A percentile compares a stretch with the other conserved stretches of the same genome.
Evolutionary conservation across 164 flowering plant species (phyloP).

Genomic region (Paratinospora sagittata): DNA sequence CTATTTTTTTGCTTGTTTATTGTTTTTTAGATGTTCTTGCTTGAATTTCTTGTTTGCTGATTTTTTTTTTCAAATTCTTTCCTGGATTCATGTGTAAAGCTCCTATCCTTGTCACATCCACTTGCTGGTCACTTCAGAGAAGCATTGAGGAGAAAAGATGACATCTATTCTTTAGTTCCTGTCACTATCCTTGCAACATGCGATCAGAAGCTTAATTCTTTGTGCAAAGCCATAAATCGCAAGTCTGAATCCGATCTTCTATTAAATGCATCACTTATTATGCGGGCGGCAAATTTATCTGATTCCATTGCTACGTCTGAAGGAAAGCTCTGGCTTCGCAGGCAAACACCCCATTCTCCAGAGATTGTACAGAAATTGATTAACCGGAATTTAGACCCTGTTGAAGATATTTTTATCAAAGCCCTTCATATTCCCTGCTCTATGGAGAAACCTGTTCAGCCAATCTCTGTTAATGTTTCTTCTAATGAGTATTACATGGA

Average conservation of each 20-base stretch:
- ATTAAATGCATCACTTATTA: constrained; percentile 38
- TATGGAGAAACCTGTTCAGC: constrained; percentile 41
- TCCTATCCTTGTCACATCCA: constrained; percentile 57
- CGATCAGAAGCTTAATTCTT: constrained; percentile 52
- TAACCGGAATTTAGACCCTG: constrained; percentile 18
- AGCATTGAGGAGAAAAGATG: constrained; percentile 50
- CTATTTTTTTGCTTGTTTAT: too few species aligned
- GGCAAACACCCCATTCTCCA: constrained; percentile 40
- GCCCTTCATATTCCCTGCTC: constrained; percentile 57
- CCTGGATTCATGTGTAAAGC: constrained; percentile 36
- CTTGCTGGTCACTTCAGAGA: constrained; percentile 76
- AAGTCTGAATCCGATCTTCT: constrained; percentile 54
- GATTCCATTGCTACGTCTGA: constrained; percentile 35
- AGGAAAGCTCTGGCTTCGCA: constrained; percentile 49
- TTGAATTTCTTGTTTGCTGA: neutral
- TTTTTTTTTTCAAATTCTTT: neutral
- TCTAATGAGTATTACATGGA: constrained; percentile 64
- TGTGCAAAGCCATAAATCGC: constrained; percentile 63
- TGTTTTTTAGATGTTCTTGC: too few species aligned
- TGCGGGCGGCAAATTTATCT: constrained; percentile 45
- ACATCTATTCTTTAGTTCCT: constrained; percentile 48
- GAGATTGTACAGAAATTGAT: constrained; percentile 33
- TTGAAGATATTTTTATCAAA: constrained; percentile 30
- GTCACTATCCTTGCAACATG: constrained; percentile 48
- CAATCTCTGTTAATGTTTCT: constrained; percentile 41